These are phyloP conservation scores for Elaeis guineensis DNA, from an alignment of 176 grass and related monocot genomes.

Conservation along the genomic window DNA sequence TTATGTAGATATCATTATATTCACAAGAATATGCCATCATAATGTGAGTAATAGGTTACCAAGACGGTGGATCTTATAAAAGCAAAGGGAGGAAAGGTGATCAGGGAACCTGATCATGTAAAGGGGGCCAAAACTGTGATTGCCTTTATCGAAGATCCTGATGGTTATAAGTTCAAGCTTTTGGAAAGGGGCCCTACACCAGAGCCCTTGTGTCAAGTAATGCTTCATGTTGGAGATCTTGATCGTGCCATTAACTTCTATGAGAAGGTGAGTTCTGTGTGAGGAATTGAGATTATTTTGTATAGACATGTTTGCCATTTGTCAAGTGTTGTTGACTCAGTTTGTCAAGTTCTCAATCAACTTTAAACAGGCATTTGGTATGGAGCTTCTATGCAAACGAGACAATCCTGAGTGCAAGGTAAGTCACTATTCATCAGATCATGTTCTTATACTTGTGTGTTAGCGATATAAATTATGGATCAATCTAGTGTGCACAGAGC, in stretches of 20 bases:
- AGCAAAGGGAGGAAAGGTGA: conserved; percentile 86
- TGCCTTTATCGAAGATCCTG: conserved; percentile 90
- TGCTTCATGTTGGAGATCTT: conserved; percentile 93
- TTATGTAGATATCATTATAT: no score
- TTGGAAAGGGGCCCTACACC: conserved; percentile 81
- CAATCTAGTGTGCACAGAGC: no score
- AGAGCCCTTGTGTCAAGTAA: conserved; percentile 92
- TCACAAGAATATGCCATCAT: no score
- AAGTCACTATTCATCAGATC: conserved; percentile 2
- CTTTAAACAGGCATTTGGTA: conserved; percentile 78
- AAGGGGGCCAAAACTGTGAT: conserved; percentile 76
- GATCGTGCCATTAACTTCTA: conserved; percentile 80
- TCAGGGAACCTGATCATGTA: conserved; percentile 76
- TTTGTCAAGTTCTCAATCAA: conserved; percentile 6
- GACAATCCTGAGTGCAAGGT: conserved; percentile 96
- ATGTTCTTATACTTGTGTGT: no score
- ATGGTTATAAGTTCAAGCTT: conserved; percentile 96
- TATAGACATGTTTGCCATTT: not conserved
- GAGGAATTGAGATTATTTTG: not conserved
- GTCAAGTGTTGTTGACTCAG: no score
- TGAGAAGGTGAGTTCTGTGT: conserved; percentile 58
- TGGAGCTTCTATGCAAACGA: conserved; percentile 88
- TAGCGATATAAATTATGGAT: no score
- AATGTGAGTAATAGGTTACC: conserved; percentile 36
- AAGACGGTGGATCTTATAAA: conserved; percentile 95